A percentile compares a stretch with the other conserved stretches of the same genome.
These are phyloP conservation scores for Chaetomiaceae sp. DNA, from an alignment of 2,329 filamentous ascomycete species.

Conservation along the genomic window DNA sequence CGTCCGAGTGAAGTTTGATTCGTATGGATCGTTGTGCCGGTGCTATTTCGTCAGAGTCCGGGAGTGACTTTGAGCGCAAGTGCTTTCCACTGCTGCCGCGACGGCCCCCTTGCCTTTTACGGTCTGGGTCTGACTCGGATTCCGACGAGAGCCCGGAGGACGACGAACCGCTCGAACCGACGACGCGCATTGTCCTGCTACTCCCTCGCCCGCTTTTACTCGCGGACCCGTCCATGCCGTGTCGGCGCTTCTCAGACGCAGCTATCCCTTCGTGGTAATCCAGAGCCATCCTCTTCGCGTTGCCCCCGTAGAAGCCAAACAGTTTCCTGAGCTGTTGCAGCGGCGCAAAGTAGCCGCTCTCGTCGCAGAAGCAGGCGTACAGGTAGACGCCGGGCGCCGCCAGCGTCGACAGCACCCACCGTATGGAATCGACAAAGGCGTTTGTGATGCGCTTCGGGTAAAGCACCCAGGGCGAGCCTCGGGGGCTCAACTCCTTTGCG, in stretches of 20 bases:
- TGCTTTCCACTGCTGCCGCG: conserved; percentile 35
- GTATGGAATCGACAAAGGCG: conserved; percentile 69
- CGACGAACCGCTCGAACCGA: conserved; percentile 41
- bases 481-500: conserved; percentile 32
- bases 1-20: conserved; percentile 84
- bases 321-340: conserved; percentile 67
- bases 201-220: conserved; percentile 22
- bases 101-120: conserved; percentile 34
- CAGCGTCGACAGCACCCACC: conserved; percentile 73
- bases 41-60: conserved; percentile 58
- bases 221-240: conserved; percentile 1
- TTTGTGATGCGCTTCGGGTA: conserved; percentile 67
- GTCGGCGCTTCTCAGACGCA: conserved; percentile 30
- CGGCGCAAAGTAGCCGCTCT: conserved; percentile 74
- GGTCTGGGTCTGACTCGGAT: conserved; percentile 57
- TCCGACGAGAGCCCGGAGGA: conserved; percentile 69
- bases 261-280: conserved; percentile 32
- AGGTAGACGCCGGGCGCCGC: conserved; percentile 78
- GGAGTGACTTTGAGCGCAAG: conserved; percentile 59
- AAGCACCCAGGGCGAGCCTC: conserved; percentile 47
- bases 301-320: conserved; percentile 43
- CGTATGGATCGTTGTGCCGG: conserved; percentile 76
- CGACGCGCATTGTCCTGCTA: conserved; percentile 21
- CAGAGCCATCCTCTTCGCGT: conserved; percentile 46
- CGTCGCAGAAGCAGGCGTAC: conserved; percentile 77